A percentile compares a stretch with the other conserved stretches of the same genome.
These are phyloP conservation scores for Coemansia sp. DNA, from an alignment of 192 early-diverging fungal genomes.

Conservation along the genomic window DNA sequence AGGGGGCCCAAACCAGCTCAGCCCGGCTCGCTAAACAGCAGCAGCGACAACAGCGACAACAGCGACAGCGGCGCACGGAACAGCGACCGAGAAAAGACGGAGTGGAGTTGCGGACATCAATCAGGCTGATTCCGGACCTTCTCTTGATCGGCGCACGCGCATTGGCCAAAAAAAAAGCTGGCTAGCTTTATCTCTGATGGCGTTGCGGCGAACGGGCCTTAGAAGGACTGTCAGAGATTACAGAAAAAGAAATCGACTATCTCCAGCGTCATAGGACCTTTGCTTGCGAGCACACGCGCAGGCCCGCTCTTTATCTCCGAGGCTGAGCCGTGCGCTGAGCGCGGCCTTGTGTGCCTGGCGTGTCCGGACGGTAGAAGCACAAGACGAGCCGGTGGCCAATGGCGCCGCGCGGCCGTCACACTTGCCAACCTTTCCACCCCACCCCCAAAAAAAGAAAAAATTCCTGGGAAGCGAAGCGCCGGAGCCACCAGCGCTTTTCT, in stretches of 20 bases:
- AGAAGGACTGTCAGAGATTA: not conserved
- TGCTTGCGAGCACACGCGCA: not conserved
- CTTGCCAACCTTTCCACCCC: not conserved
- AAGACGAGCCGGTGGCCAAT: not conserved
- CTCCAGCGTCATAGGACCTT: not conserved
- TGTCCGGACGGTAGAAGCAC: not conserved
- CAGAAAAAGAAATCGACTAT: not conserved
- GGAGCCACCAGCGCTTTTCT: not conserved
- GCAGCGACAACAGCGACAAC: too few relatives aligned
- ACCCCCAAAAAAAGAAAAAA: conserved; percentile 10
- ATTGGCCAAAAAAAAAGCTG: conserved; percentile 2
- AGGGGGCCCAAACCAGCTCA: too few relatives aligned
- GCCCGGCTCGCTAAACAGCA: too few relatives aligned
- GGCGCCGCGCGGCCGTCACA: not conserved
- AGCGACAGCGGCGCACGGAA: not conserved
- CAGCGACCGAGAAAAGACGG: not conserved
- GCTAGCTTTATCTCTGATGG: not conserved
- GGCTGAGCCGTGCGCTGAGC: not conserved
- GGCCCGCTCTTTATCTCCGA: not conserved
- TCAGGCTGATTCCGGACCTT: not conserved
- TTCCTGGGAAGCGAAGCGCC: not conserved
- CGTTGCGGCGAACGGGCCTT: not conserved
- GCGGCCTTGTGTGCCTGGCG: not conserved
- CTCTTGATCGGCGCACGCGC: conserved; percentile 9
- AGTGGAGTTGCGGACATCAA: conserved; percentile 2